Evolutionary conservation across 2,329 filamentous ascomycete genomes (phyloP).

Genomic region (Catunica adiposa): DNA sequence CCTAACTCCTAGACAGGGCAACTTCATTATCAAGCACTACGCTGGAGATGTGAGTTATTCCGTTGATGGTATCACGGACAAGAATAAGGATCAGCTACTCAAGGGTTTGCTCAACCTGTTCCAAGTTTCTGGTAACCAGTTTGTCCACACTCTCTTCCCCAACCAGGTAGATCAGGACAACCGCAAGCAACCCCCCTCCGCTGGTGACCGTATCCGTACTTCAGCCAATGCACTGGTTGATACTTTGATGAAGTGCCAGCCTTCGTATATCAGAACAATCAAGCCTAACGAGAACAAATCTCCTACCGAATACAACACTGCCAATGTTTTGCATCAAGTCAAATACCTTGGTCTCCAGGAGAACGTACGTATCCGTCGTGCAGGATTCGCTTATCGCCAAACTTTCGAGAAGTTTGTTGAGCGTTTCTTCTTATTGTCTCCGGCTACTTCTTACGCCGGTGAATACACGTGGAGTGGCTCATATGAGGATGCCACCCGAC

Average conservation of each 20-base stretch:
- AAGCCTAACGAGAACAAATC: conserved; percentile 99
- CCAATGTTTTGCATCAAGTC: conserved; percentile 92
- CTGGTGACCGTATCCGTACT: conserved; percentile 86
- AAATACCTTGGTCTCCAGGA: conserved; percentile 99
- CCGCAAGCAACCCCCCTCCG: conserved; percentile 80
- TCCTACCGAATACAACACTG: conserved; percentile 74
- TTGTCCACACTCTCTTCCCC: conserved; percentile 80
- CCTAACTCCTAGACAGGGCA: conserved; percentile 79
- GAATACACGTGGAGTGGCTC: conserved; percentile 94
- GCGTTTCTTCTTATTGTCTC: conserved; percentile 86
- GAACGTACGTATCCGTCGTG: conserved; percentile 91
- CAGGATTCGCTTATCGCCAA: conserved; percentile 92
- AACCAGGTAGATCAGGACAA: conserved; percentile 91
- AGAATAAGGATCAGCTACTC: conserved; percentile 94
- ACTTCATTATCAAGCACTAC: conserved; percentile 98
- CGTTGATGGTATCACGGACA: conserved; percentile 93
- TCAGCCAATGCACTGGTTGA: conserved; percentile 91
- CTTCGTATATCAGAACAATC: conserved; percentile 96
- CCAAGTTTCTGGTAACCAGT: conserved; percentile 65
- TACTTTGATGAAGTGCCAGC: conserved; percentile 91
- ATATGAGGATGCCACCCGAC: conserved; percentile 68
- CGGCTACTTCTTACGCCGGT: conserved; percentile 87
- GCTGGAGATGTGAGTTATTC: conserved; percentile 92
- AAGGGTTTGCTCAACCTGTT: conserved; percentile 87
- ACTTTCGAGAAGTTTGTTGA: conserved; percentile 98